Evolutionary conservation across 768 basidiomycete species (phyloP).

Genomic region (Suillus paluster): DNA sequence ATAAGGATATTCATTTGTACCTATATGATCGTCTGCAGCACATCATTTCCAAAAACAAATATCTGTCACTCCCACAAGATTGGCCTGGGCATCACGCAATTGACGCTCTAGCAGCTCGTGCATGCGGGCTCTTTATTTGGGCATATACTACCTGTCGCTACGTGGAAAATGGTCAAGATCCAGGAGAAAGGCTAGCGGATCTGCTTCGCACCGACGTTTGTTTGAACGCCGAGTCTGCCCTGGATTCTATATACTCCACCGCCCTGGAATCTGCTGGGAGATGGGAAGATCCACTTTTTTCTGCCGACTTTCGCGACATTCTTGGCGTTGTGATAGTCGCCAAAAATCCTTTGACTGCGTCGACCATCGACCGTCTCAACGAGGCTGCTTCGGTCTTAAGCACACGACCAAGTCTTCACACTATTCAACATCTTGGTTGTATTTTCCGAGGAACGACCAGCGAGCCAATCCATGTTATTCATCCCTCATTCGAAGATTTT

Average conservation of each 20-base stretch:
- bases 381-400: conserved; percentile 10
- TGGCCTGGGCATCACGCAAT: conserved; percentile 32
- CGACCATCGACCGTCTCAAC: conserved; percentile 32
- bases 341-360: conserved; percentile 28
- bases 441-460: conserved; percentile 31
- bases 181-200: conserved; percentile 32
- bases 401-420: conserved; percentile 34
- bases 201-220: conserved; percentile 25
- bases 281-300: conserved; percentile 35
- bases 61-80: conserved; percentile 28
- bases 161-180: conserved; percentile 34
- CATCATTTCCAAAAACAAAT: conserved; percentile 32
- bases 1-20: conserved; percentile 28
- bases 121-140: conserved; percentile 39
- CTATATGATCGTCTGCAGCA: conserved; percentile 30
- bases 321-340: conserved; percentile 36
- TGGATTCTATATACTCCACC: conserved; percentile 34
- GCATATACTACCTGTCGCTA: conserved; percentile 38
- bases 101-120: conserved; percentile 27
- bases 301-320: conserved; percentile 36
- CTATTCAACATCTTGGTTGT: conserved; percentile 29
- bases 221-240: conserved; percentile 29
- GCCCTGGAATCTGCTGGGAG: conserved; percentile 34
- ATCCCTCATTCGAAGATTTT: conserved; percentile 40
- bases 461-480: conserved; percentile 34